Base-by-base conservation (phyloP, 2,329 filamentous ascomycete genomes). In the Colletotrichum destructivum region DNA sequence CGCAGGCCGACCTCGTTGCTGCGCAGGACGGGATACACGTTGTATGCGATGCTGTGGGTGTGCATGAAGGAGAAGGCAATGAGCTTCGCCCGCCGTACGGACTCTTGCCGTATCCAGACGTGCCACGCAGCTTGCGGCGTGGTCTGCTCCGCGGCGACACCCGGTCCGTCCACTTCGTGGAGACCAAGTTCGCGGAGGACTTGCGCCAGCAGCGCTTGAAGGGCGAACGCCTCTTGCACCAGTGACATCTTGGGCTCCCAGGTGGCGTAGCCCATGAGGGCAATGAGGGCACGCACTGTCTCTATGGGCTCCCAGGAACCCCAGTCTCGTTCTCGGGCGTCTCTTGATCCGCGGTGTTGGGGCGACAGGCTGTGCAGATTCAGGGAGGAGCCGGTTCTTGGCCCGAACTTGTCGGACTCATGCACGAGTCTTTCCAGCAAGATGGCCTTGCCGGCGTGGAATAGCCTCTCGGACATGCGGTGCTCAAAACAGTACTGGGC, bases 401-500 rank as follows among this genome's bases (percentile, higher is more conserved):
- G 75, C 0, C 78, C 78, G 31, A 81, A 76, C 1, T 65, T 74
- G 8, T 75, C 75, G 1, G 67, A 71, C 18, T 77, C 75, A 3
- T 74, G 75, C 0, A 66, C 60, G 2, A 83, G 61, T 6, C 78
- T 74, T n/a, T 82, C 78, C 63, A 81, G 57, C 0, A 82, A 42
- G 1, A 83, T 73, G 0, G 79, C 74, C 62, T 80, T 81, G 0
- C 77, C 80, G 1, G 79, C 78, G 7, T 76, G 74, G 52, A 83
- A 83, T 0, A 83, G 54, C 1, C 76, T 75, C n/a, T 81, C 79
- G 0, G 81, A 81, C 15, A 76, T 78, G 1, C 77, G 77, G 3
- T 79, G 78, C 72, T 83, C 82, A 35, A 83, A 82, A 23, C 81
- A 81, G 64, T 83, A 83, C 72, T 83, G 81, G 0, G 82, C 81